Evolutionary conservation across 106 monocot species (phyloP).

Genomic region (Amphibolis antarctica): DNA sequence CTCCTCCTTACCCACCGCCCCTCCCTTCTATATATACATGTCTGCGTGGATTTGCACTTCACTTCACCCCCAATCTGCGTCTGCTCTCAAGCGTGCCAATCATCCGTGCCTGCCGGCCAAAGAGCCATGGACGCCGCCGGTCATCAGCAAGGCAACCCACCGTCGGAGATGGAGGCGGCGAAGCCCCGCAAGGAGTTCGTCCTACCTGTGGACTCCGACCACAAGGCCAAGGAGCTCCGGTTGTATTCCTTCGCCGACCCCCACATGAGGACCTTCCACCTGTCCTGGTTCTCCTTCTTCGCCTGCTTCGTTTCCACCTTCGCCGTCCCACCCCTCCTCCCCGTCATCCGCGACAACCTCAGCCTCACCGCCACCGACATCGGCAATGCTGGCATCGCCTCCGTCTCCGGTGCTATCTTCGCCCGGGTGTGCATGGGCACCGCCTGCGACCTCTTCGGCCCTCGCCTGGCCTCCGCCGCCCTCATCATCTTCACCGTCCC

Average conservation of each 20-base stretch:
- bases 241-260: constrained; percentile 50
- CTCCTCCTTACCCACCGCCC: too few species aligned
- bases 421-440: constrained; percentile 86
- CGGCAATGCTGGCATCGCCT: constrained; percentile 79
- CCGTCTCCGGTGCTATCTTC: constrained; percentile 85
- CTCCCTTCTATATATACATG: too few species aligned
- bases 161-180: too few species aligned
- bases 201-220: constrained; percentile 19
- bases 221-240: constrained; percentile 23
- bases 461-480: constrained; percentile 64
- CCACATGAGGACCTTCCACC: constrained; percentile 87
- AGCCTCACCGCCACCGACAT: constrained; percentile 71
- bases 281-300: constrained; percentile 99
- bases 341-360: constrained; percentile 91
- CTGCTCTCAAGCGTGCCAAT: too few species aligned
- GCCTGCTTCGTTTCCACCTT: constrained; percentile 85
- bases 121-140: too few species aligned
- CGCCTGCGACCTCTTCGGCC: constrained; percentile 86
- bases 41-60: too few species aligned
- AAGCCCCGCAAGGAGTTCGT: constrained; percentile 11
- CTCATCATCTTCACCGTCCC: constrained; percentile 52
- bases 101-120: too few species aligned
- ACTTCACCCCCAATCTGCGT: too few species aligned
- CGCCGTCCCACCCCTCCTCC: constrained; percentile 83
- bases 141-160: too few species aligned